A percentile compares a stretch with the other conserved stretches of the same genome.
Conservation (phyloP, 129 eudicot species). For the Flaveria robusta region DNA sequence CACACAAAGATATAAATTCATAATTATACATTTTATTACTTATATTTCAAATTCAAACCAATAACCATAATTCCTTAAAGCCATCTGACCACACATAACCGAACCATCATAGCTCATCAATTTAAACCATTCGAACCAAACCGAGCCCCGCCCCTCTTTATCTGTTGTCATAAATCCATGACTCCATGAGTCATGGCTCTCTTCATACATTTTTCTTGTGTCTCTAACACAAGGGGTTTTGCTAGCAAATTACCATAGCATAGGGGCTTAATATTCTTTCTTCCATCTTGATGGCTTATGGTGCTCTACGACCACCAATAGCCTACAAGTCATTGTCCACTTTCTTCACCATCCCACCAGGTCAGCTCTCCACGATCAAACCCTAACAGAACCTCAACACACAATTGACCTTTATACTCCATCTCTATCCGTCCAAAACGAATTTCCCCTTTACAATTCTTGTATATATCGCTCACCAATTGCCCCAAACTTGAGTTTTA, state of each 20-base stretch:
- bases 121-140: background rate
- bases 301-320: background rate
- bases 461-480: constrained; percentile 29
- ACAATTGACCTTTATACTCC: constrained; percentile 20
- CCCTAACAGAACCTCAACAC: constrained; percentile 12
- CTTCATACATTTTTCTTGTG: background rate
- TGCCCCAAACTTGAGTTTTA: constrained; percentile 31
- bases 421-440: constrained; percentile 45
- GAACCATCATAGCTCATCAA: background rate
- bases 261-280: background rate
- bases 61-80: too few species aligned
- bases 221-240: background rate
- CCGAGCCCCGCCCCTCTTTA: background rate
- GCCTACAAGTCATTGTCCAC: constrained; percentile 29
- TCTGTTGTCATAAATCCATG: background rate
- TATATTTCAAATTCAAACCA: too few species aligned
- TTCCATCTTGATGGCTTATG: background rate
- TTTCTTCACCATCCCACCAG: background rate
- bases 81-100: background rate
- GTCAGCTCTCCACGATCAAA: constrained; percentile 29
- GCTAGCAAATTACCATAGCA: background rate
- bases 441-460: constrained; percentile 35
- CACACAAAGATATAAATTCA: too few species aligned
- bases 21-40: too few species aligned
- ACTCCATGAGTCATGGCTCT: too few species aligned